phyloP scores from a whole-genome alignment of 1,284 basidiomycete genomes.

The Ganoderma sinense region DNA sequence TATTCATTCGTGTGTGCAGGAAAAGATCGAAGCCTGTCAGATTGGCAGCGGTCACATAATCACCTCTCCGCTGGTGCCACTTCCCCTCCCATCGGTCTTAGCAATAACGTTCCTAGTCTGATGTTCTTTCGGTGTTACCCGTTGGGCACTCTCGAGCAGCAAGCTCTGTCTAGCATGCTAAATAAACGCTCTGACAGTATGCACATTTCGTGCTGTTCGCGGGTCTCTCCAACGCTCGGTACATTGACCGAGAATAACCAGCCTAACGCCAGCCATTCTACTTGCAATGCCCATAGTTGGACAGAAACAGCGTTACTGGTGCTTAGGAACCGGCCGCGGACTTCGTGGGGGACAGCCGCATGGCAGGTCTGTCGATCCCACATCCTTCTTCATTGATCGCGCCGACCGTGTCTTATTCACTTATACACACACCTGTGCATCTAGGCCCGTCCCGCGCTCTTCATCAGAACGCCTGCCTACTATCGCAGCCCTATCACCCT shows the following conservation, averaged over 20 bases:
- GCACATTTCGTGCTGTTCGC: too few relatives aligned
- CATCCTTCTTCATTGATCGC: not conserved
- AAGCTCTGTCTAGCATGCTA: too few relatives aligned
- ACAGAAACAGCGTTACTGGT: not conserved
- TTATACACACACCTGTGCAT: not conserved
- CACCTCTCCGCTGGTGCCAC: not conserved
- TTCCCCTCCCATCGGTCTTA: not conserved
- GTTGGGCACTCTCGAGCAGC: too few relatives aligned
- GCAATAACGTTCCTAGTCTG: not conserved
- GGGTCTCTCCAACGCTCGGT: not conserved
- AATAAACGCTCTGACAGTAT: too few relatives aligned
- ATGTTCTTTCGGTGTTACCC: not conserved
- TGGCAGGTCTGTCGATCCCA: not conserved
- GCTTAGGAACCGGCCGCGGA: not conserved
- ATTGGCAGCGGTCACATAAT: not conserved
- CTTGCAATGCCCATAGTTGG: not conserved
- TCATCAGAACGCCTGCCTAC: too few relatives aligned
- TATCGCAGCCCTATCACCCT: not conserved
- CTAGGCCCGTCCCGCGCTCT: not conserved
- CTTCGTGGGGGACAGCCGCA: not conserved
- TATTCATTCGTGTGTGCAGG: not conserved
- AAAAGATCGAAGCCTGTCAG: not conserved
- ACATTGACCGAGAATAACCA: not conserved
- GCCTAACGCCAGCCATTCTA: not conserved
- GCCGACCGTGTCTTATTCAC: not conserved